Percentiles rank a stretch among this genome's conserved stretches.
phyloP scores from a whole-genome alignment of 495 filamentous ascomycete species.

The Neurospora tetrasperma region DNA sequence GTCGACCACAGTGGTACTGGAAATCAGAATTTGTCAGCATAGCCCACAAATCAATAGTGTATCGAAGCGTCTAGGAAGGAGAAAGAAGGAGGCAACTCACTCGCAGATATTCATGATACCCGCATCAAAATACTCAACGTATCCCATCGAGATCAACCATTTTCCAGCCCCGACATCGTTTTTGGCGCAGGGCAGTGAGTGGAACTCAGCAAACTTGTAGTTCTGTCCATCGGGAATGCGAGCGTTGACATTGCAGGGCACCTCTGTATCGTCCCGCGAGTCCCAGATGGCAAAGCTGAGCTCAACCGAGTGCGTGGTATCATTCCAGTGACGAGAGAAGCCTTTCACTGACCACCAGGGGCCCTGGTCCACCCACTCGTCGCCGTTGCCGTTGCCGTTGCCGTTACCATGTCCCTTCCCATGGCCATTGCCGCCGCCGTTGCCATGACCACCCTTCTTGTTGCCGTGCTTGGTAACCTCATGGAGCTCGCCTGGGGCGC shows the following conservation, averaged over 20 bases:
- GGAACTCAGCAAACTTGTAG: not conserved
- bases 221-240: not conserved
- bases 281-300: not conserved
- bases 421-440: not conserved
- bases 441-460: not conserved
- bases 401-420: not conserved
- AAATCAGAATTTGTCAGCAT: not conserved
- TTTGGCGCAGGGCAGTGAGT: not conserved
- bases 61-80: not conserved
- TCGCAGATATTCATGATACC: not conserved
- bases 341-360: not conserved
- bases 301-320: not conserved
- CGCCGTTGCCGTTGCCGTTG: not conserved
- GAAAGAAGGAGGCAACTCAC: not conserved
- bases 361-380: not conserved
- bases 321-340: not conserved
- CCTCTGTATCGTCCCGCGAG: not conserved
- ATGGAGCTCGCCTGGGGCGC: not conserved
- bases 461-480: not conserved
- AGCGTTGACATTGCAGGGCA: not conserved
- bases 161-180: not conserved
- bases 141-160: not conserved
- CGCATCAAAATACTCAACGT: not conserved
- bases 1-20: not conserved
- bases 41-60: not conserved